phyloP scores from a whole-genome alignment of 257 asterid species.

The Petrea volubilis region DNA sequence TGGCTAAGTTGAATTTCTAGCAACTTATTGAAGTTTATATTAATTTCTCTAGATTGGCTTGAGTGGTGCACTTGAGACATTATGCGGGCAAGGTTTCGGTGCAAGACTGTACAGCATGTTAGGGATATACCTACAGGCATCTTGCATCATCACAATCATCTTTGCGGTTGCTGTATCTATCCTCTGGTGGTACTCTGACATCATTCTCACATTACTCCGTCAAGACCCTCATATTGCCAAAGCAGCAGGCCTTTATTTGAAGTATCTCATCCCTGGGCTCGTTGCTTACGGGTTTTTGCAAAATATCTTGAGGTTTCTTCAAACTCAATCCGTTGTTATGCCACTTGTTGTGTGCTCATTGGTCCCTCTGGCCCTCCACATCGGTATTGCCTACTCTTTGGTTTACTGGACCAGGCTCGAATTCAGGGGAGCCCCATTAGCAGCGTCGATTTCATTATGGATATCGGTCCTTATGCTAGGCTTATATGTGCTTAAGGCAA shows the following conservation, averaged over 20 bases:
- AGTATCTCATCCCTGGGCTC: constrained; percentile 61
- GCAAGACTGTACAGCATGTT: constrained; percentile 51
- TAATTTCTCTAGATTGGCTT: constrained; percentile 49
- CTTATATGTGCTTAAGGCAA: constrained; percentile 33
- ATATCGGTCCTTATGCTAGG: constrained; percentile 44
- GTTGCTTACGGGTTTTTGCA: constrained; percentile 64
- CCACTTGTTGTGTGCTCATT: constrained; percentile 61
- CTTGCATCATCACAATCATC: constrained; percentile 51
- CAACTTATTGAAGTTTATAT: not conserved
- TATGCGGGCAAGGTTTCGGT: constrained; percentile 79
- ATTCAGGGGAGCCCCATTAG: constrained; percentile 57
- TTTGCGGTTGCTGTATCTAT: constrained; percentile 35
- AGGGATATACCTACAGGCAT: constrained; percentile 67
- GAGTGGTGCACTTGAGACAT: constrained; percentile 79
- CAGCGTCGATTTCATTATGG: constrained; percentile 63
- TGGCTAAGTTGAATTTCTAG: no score
- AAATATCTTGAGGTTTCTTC: constrained; percentile 65
- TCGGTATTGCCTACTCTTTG: constrained; percentile 47
- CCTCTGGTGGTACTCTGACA: constrained; percentile 62
- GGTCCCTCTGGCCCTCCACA: constrained; percentile 44
- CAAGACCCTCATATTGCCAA: constrained; percentile 64
- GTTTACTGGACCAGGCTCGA: constrained; percentile 49
- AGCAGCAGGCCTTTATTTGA: constrained; percentile 60
- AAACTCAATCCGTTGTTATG: constrained; percentile 54
- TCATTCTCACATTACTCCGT: constrained; percentile 40